Percentiles rank a stretch among this genome's conserved stretches.
phyloP scores from a whole-genome alignment of 768 basidiomycete genomes.

The Hysterangium stoloniferum region DNA sequence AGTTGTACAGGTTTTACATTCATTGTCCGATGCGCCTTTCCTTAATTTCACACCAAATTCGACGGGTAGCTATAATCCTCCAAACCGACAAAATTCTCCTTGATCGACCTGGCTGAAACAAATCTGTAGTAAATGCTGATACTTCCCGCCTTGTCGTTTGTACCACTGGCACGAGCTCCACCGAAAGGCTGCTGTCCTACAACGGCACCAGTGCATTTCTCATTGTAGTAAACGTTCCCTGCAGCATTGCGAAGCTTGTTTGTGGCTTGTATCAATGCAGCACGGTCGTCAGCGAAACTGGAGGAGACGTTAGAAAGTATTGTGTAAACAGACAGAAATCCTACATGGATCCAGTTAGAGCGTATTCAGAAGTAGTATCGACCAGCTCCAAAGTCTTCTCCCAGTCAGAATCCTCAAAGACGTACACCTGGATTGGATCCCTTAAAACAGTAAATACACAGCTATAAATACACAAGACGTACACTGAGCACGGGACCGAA shows the following conservation, averaged over 20 bases:
- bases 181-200: conserved; percentile 99
- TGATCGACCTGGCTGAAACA: conserved; percentile 86
- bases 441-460: neutral
- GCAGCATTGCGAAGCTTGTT: conserved; percentile 83
- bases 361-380: conserved; percentile 81
- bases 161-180: conserved; percentile 86
- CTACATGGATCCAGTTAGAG: conserved; percentile 89
- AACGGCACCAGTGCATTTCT: conserved; percentile 96
- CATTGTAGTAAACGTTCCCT: conserved; percentile 97
- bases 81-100: conserved; percentile 89
- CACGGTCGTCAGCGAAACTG: conserved; percentile 80
- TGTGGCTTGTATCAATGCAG: conserved; percentile 70
- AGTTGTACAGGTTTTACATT: too few species aligned
- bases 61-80: conserved; percentile 82
- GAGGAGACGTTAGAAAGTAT: neutral
- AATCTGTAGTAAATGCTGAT: conserved; percentile 72
- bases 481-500: conserved; percentile 95
- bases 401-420: conserved; percentile 82
- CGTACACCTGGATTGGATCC: conserved; percentile 50
- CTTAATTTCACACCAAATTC: conserved; percentile 50
- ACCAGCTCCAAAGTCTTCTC: conserved; percentile 84
- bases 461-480: conserved; percentile 15
- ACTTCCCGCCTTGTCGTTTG: conserved; percentile 96
- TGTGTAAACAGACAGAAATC: conserved; percentile 26
- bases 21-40: too few species aligned